Evolutionary conservation across 2,329 filamentous ascomycete species (phyloP).

Genomic region (Penicillium occitanis): DNA sequence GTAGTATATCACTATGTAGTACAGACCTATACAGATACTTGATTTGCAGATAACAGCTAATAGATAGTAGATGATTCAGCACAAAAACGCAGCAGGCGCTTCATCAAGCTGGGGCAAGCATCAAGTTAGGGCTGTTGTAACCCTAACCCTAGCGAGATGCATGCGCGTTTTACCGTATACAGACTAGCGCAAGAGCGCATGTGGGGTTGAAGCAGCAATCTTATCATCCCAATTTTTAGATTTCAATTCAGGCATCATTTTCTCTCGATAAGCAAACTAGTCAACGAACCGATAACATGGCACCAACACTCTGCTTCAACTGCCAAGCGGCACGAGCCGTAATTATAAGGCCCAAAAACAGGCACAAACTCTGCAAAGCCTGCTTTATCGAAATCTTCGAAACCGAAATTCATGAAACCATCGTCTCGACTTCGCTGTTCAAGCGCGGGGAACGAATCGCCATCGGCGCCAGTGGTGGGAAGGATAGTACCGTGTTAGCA

Average conservation of each 20-base stretch:
- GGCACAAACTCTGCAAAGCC: constrained; percentile 84
- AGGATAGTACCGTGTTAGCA: constrained; percentile 94
- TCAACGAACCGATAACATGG: constrained; percentile 56
- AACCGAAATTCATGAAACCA: constrained; percentile 89
- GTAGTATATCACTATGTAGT: neutral
- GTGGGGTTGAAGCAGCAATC: constrained; percentile 3
- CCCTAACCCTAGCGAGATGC: neutral
- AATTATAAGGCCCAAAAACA: constrained; percentile 91
- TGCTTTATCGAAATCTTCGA: constrained; percentile 91
- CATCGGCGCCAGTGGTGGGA: constrained; percentile 94
- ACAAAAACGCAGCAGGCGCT: neutral
- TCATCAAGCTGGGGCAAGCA: neutral
- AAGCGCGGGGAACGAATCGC: constrained; percentile 79
- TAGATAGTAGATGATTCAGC: neutral
- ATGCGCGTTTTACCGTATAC: neutral
- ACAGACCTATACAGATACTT: neutral
- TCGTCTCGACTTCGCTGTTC: constrained; percentile 79
- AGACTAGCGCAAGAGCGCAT: neutral
- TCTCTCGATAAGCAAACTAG: neutral
- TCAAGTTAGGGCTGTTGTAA: neutral
- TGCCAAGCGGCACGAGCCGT: constrained; percentile 78
- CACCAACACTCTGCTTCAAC: constrained; percentile 70
- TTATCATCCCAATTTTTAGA: constrained; percentile 5
- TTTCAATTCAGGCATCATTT: neutral
- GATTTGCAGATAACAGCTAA: neutral